A percentile compares a stretch with the other conserved stretches of the same genome.
Evolutionary conservation across 768 basidiomycete genomes (phyloP).

Genomic region (Gloeophyllum trabeum): DNA sequence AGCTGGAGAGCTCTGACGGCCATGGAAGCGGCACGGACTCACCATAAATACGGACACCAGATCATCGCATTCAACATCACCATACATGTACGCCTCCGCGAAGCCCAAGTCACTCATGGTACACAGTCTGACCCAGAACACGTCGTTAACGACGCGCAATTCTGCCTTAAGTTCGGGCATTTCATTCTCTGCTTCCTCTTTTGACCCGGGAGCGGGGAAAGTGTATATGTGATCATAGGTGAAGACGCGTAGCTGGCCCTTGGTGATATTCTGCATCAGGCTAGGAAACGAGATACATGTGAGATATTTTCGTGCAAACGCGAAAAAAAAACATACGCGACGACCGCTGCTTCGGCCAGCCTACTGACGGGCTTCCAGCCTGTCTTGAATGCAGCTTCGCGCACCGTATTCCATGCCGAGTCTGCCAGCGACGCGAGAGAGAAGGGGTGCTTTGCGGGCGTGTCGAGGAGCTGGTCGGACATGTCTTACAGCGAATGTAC

Average conservation of each 20-base stretch:
- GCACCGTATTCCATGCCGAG: conserved; percentile 27
- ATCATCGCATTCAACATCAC: conserved; percentile 59
- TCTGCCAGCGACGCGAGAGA: conserved; percentile 32
- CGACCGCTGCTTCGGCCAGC: conserved; percentile 32
- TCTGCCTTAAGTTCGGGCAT: conserved; percentile 22
- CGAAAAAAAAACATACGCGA: conserved; percentile 24
- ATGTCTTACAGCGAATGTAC: too few relatives aligned
- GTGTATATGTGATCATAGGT: conserved; percentile 32
- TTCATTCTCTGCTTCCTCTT: conserved; percentile 8
- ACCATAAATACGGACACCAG: conserved; percentile 57
- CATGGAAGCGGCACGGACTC: conserved; percentile 10
- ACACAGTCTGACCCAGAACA: conserved; percentile 49
- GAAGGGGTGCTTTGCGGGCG: conserved; percentile 29
- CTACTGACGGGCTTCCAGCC: conserved; percentile 32
- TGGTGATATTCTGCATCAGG: conserved; percentile 23
- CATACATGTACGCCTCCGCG: conserved; percentile 70
- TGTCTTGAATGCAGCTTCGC: conserved; percentile 28
- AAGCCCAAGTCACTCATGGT: conserved; percentile 62
- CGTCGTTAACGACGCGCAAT: conserved; percentile 35
- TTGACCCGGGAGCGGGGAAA: conserved; percentile 23
- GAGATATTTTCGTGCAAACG: not conserved
- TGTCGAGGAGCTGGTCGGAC: conserved; percentile 27
- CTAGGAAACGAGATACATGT: not conserved
- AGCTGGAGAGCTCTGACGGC: too few relatives aligned
- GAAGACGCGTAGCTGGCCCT: conserved; percentile 37